phyloP scores from a whole-genome alignment of 257 asterid genomes.

The Solanum chmielewskii region DNA sequence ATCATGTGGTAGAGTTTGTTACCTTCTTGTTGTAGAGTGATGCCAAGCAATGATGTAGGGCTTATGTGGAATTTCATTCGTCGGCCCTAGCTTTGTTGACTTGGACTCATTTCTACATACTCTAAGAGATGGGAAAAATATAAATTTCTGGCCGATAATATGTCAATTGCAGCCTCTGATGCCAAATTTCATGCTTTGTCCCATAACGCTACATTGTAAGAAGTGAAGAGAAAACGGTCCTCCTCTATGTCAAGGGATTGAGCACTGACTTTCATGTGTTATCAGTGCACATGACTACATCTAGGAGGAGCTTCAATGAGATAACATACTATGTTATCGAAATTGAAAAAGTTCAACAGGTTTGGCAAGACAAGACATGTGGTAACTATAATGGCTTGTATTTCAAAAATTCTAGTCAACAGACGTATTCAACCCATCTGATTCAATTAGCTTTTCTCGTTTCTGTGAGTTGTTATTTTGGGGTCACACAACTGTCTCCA shows the following conservation, averaged over 20 bases:
- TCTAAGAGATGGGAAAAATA: no score
- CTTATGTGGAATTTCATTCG: neutral
- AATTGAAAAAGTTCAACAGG: neutral
- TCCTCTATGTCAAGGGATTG: neutral
- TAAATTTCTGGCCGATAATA: no score
- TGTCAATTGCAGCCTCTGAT: neutral
- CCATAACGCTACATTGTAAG: neutral
- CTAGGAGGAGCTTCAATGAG: neutral
- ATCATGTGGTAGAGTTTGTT: neutral
- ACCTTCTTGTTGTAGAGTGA: neutral
- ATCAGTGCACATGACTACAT: neutral
- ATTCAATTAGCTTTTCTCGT: no score
- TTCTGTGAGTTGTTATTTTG: no score
- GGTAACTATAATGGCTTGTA: no score
- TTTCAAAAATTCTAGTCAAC: no score
- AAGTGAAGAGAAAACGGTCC: neutral
- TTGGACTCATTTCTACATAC: neutral
- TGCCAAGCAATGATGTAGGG: neutral
- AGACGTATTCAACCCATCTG: no score
- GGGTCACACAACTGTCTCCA: no score
- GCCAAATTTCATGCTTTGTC: neutral
- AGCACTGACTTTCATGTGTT: neutral
- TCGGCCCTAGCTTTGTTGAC: neutral
- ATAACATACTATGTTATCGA: no score
- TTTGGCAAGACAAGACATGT: no score